Percentiles rank a stretch among this genome's conserved stretches.
These are phyloP conservation scores for Fusarium tupiense DNA, from an alignment of 2,329 filamentous ascomycete species.

Conservation along the genomic window DNA sequence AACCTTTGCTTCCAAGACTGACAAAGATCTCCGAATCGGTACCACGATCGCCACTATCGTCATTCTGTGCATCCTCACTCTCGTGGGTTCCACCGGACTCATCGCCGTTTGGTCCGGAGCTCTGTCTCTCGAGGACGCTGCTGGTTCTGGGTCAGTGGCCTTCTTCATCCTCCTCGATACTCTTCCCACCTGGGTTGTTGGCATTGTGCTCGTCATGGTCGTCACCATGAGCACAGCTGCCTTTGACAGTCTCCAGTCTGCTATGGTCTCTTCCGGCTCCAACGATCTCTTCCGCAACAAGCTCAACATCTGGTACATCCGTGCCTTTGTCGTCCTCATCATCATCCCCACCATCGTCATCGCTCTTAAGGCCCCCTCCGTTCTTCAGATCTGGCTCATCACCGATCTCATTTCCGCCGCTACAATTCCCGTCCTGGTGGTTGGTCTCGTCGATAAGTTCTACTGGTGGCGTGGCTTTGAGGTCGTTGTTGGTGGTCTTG, in stretches of 20 bases:
- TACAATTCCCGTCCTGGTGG: conserved; percentile 76
- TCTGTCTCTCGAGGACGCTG: conserved; percentile 67
- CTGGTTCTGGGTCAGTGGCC: conserved; percentile 69
- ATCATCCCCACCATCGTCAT: conserved; percentile 80
- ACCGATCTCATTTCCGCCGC: conserved; percentile 82
- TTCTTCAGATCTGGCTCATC: conserved; percentile 85
- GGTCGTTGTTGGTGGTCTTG: conserved; percentile 79
- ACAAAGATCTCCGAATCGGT: conserved; percentile 81
- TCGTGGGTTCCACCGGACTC: conserved; percentile 78
- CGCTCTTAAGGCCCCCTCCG: conserved; percentile 76
- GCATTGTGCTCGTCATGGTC: conserved; percentile 83
- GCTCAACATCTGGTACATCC: conserved; percentile 79
- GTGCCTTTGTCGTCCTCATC: conserved; percentile 73
- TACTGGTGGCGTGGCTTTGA: conserved; percentile 86
- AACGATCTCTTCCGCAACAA: conserved; percentile 88
- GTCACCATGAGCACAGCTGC: conserved; percentile 79
- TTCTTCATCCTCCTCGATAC: conserved; percentile 79
- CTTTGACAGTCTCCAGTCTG: conserved; percentile 83
- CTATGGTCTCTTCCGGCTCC: conserved; percentile 85
- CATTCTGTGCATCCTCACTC: conserved; percentile 74
- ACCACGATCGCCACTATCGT: conserved; percentile 72
- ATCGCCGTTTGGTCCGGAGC: conserved; percentile 83
- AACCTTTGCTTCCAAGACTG: conserved; percentile 81
- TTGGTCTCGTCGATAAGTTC: conserved; percentile 75
- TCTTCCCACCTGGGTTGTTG: conserved; percentile 83